Percentiles rank a stretch among this genome's conserved stretches.
Evolutionary conservation across 2,329 filamentous ascomycete species (phyloP).

Genomic region (Alternaria tenuissima): DNA sequence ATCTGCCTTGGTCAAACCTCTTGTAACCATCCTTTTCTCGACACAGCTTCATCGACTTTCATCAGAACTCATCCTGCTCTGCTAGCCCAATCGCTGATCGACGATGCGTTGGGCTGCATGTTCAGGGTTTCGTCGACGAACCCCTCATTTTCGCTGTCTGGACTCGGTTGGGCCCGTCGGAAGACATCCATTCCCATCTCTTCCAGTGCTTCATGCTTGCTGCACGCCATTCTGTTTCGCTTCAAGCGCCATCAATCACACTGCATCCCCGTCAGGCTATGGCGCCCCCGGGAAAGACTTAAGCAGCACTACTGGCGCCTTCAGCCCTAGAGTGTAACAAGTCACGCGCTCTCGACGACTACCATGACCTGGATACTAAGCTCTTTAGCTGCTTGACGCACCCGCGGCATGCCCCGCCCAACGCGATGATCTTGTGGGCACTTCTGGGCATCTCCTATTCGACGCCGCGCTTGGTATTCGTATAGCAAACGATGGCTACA

Average conservation of each 20-base stretch:
- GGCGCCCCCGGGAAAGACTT: constrained; percentile 28
- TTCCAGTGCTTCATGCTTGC: constrained; percentile 40
- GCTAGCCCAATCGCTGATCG: constrained; percentile 31
- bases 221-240: constrained; percentile 50
- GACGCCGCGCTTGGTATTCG: constrained; percentile 16
- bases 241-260: constrained; percentile 42
- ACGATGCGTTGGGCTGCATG: constrained; percentile 23
- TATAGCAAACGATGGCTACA: constrained; percentile 22
- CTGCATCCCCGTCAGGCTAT: constrained; percentile 34
- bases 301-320: constrained; percentile 25
- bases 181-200: constrained; percentile 27
- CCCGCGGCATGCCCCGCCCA: constrained; percentile 19
- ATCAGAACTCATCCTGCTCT: constrained; percentile 17
- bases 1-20: constrained; percentile 38
- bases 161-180: constrained; percentile 39
- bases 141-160: constrained; percentile 39
- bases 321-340: constrained; percentile 30
- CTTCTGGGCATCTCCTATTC: constrained; percentile 31
- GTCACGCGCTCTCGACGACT: constrained; percentile 43
- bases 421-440: constrained; percentile 28
- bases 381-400: constrained; percentile 16
- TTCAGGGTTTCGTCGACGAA: constrained; percentile 28
- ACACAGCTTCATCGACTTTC: constrained; percentile 32
- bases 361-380: constrained; percentile 34
- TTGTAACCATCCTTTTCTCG: constrained; percentile 38